Evolutionary conservation across 164 flowering plant genomes (phyloP), one percentile per base, ranked within the genome.

Genomic region (Nymphaea colorata): DNA sequence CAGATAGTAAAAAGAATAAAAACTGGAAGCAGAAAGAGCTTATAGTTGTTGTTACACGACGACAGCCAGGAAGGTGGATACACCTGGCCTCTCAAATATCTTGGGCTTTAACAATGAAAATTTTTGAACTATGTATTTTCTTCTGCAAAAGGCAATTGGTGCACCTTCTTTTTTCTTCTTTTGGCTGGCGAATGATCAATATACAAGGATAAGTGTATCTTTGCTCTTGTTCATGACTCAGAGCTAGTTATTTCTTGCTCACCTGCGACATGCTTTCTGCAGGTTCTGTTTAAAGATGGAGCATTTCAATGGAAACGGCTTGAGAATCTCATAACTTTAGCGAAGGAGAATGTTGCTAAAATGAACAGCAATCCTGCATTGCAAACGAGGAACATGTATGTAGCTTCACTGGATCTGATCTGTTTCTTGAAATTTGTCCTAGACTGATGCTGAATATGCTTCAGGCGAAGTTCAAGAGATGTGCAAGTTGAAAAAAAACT

Each of bases 251-350:
- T 67, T 61, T 61, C 63, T 0, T n/a, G 41, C 5, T 61, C 41
- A 61, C 16, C 8, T n/a, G 8, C 16, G 8, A 36, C 16, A 8
- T 61, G 63, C 41, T 61, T 4, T n/a, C 41, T 66, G 42, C 74
- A 93, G 98, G 98, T 93, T 79, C 83, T 93, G 36, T 93, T 93
- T 62, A 93, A 91, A 81, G 98, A 93, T 72, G 97, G 97, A 41
- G 75, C 84, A 69, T 93, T 93, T 79, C 98, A 93, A 67, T 93
- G 98, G 98, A 93, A 93, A 75, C 87, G 97, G 51, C 93, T 93
- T 66, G 98, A 93, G 74, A 93, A 93, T 74, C 94, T 93, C 66
- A 91, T 93, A 67, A 77, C 80, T 72, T 84, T 93, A 62, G 97
- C 98, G 5, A 93, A 93, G 80, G 97, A 93, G 74, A 91, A 93